Evolutionary conservation across 2,329 filamentous ascomycete genomes (phyloP), one percentile per base, ranked within the genome.

Genomic region (Didymella segeticola): DNA sequence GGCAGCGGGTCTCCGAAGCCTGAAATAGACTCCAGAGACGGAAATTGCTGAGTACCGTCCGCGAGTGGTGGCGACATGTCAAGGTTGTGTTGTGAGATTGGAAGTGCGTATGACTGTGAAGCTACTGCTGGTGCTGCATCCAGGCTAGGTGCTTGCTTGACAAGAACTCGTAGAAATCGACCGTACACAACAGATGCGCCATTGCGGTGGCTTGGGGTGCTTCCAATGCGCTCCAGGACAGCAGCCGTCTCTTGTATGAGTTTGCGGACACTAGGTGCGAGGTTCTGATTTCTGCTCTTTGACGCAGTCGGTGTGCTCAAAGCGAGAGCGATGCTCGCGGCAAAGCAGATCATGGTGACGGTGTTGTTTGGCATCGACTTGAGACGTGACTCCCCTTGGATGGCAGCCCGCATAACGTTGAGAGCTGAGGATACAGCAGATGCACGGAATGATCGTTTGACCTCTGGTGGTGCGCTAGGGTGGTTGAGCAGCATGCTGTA

Each of bases 311-410:
- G 65, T 14, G 67, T 63, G 50, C 70, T 70, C 17, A 73, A 54
- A 85, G 50, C 90, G 74, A 43, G 83, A 81, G 38, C 86, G 76
- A 72, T 62, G 29, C 63, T 71, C 14, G 68, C 72, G 0, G 88
- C 88, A 59, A 90, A 90, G 1, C 87, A 89, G 11, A 91, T 89
- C 89, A 91, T 91, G 59, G 90, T 89, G 49, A 88, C 84, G 0
- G 88, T 90, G 62, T 91, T 91, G 71, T 91, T 91, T 0, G 88
- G 88, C 88, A 91, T 91, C 0, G 88, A 90, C 49, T 86, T 86
- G 0, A 91, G 79, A 56, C 87, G 83, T 0, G 80, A 77, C 66
- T 91, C 88, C 27, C 88, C 88, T 70, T 90, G 88, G 5, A 90
- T 89, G 0, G 88, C 88, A 1, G 86, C 86, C 19, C 88, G 84